phyloP scores from a whole-genome alignment of 2,329 filamentous ascomycete species.

The Sarocladium strictum region DNA sequence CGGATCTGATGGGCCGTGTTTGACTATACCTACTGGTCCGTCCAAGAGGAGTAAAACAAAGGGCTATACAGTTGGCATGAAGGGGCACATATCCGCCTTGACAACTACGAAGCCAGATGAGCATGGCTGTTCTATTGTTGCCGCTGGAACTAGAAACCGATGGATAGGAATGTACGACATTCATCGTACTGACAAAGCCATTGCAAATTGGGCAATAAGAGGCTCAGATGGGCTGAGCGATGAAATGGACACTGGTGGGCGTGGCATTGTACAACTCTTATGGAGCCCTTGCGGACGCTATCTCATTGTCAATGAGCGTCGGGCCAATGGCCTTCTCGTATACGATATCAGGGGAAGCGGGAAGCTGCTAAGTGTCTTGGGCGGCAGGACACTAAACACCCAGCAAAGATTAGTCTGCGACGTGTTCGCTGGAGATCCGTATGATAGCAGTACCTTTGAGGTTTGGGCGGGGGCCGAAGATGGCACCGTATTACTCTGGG shows the following conservation, averaged over 20 bases:
- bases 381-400: slow-evolving; percentile 41
- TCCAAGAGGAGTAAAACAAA: slow-evolving; percentile 53
- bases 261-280: slow-evolving; percentile 54
- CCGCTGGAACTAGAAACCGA: slow-evolving; percentile 59
- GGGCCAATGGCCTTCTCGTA: slow-evolving; percentile 47
- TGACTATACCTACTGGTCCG: slow-evolving; percentile 54
- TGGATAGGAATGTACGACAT: slow-evolving; percentile 59
- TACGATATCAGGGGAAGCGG: slow-evolving; percentile 58
- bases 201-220: slow-evolving; percentile 54
- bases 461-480: slow-evolving; percentile 55
- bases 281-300: slow-evolving; percentile 62
- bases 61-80: slow-evolving; percentile 58
- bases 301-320: slow-evolving; percentile 55
- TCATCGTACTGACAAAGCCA: slow-evolving; percentile 44
- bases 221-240: slow-evolving; percentile 40
- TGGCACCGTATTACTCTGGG: slow-evolving; percentile 53
- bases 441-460: slow-evolving; percentile 41
- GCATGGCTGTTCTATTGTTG: slow-evolving; percentile 36
- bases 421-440: slow-evolving; percentile 38
- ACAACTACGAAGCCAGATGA: slow-evolving; percentile 35
- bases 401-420: slow-evolving; percentile 54
- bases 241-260: slow-evolving; percentile 43
- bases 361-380: slow-evolving; percentile 47
- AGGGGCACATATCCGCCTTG: slow-evolving; percentile 53
- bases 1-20: slow-evolving; percentile 43